These are phyloP conservation scores for Geranium brycei DNA, from an alignment of 345 rosid species.

Conservation along the genomic window DNA sequence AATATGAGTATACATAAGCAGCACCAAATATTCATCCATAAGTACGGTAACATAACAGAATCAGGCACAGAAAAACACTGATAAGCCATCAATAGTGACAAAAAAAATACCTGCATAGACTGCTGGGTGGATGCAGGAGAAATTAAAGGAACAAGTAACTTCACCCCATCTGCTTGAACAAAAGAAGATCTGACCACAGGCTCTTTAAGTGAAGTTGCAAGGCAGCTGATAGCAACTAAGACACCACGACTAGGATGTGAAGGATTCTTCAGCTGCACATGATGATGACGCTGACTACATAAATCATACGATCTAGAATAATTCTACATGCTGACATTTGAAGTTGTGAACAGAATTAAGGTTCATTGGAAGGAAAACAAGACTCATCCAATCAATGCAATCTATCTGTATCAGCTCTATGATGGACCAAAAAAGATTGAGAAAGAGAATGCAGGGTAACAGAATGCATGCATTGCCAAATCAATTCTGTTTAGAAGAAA, in stretches of 20 bases:
- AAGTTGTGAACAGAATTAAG: background rate
- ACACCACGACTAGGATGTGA: constrained; percentile 62
- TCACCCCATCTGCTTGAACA: constrained; percentile 70
- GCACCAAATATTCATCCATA: background rate
- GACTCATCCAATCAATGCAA: background rate
- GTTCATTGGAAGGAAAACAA: background rate
- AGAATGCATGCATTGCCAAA: too few species aligned
- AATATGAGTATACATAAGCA: background rate
- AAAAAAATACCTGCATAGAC: constrained; percentile 55
- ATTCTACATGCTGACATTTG: background rate
- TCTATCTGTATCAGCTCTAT: background rate
- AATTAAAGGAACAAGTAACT: constrained; percentile 62
- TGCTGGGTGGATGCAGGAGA: constrained; percentile 85
- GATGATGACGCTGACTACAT: background rate
- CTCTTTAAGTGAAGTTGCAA: constrained; percentile 56
- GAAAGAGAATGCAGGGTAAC: too few species aligned
- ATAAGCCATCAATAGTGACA: background rate
- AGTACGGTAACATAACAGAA: background rate
- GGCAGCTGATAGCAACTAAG: constrained; percentile 56
- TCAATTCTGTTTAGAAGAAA: background rate
- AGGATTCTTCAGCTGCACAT: constrained; percentile 60
- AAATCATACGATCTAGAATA: background rate
- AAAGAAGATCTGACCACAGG: constrained; percentile 72
- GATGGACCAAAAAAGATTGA: too few species aligned
- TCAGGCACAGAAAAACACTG: background rate